Percentiles rank a stretch among this genome's conserved stretches.
Evolutionary conservation across 1,139 yeast species (phyloP).

Genomic region (Candida sanyaensis): DNA sequence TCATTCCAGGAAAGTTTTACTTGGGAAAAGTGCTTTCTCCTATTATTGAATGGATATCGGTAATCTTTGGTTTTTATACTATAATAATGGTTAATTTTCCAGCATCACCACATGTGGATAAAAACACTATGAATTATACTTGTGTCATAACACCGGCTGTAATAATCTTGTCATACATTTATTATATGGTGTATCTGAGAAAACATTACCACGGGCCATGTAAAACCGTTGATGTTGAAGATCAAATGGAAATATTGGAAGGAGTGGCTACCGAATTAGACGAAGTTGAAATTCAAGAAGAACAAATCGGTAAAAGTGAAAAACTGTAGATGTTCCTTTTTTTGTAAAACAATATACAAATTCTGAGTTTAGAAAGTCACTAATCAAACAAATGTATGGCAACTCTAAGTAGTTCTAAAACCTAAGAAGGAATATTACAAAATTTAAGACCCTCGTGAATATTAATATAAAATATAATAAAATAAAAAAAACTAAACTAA

Average conservation of each 20-base stretch:
- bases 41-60: conserved; percentile 23
- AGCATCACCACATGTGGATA: conserved; percentile 24
- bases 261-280: conserved; percentile 2
- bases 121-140: conserved; percentile 38
- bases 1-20: conserved; percentile 65
- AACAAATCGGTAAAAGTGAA: neutral
- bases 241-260: conserved; percentile 1
- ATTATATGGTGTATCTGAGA: conserved; percentile 30
- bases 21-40: conserved; percentile 46
- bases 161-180: conserved; percentile 29
- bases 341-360: neutral
- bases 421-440: too few species aligned
- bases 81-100: conserved; percentile 44
- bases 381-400: too few species aligned
- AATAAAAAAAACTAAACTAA: neutral
- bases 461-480: too few species aligned
- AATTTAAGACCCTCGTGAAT: neutral
- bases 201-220: conserved; percentile 29
- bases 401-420: too few species aligned
- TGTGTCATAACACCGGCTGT: conserved; percentile 35
- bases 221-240: conserved; percentile 26
- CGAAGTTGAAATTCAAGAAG: conserved; percentile 5
- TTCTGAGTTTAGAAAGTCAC: neutral
- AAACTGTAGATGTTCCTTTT: neutral
- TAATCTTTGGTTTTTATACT: conserved; percentile 29